Percentiles rank a stretch among this genome's conserved stretches.
Evolutionary conservation across 169 alveolate genomes (phyloP).

Genomic region (Cryptosporidium muris): DNA sequence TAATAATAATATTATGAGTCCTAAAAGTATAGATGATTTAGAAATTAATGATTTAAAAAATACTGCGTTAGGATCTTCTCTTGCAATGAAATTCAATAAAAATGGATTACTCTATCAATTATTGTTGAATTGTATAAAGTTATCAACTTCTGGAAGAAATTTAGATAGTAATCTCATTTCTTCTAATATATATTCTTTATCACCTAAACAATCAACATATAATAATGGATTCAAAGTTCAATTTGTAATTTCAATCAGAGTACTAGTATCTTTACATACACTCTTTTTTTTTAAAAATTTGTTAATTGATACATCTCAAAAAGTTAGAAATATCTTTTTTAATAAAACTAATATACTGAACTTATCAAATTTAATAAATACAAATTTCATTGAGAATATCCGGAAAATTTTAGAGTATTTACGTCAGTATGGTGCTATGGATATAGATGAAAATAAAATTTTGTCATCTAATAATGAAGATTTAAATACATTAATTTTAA

Average conservation of each 20-base stretch:
- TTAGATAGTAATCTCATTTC: background rate
- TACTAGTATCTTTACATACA: constrained; percentile 49
- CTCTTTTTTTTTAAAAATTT: constrained; percentile 25
- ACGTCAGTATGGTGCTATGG: constrained; percentile 66
- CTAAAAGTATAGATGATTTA: too few relatives aligned
- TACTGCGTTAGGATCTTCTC: background rate
- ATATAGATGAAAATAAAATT: constrained; percentile 47
- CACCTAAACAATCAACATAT: background rate
- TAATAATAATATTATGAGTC: background rate
- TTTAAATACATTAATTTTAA: constrained; percentile 12
- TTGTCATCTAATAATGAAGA: constrained; percentile 7
- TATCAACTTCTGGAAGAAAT: background rate
- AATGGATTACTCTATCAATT: background rate
- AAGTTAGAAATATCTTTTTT: constrained; percentile 6
- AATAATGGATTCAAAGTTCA: background rate
- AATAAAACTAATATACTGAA: background rate
- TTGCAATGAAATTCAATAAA: background rate
- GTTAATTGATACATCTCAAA: constrained; percentile 18
- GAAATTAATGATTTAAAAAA: background rate
- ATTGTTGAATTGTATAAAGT: background rate
- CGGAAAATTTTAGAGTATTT: constrained; percentile 32
- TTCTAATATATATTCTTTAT: background rate
- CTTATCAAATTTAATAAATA: background rate
- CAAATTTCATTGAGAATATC: background rate
- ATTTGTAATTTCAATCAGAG: too few relatives aligned